Base-by-base conservation (phyloP, 371 early-diverging fungal genomes). In the Coemansia linderi region DNA sequence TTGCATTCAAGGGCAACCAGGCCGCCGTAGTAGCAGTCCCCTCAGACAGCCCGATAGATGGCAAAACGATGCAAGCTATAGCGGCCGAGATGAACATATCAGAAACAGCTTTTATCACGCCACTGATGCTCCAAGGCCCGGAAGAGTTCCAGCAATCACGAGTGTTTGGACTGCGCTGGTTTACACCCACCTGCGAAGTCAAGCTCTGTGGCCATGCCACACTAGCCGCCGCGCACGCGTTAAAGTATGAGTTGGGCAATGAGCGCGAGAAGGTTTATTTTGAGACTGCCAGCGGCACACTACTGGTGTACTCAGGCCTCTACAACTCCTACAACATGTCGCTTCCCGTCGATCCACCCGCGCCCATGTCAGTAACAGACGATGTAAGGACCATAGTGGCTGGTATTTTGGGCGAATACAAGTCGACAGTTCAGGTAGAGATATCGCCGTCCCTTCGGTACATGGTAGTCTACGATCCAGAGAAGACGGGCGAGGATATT, bases 201-300 rank as follows among this genome's bases (percentile, higher is more conserved):
- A 48, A 61, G 40, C 71, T 84, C n/a, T 82, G 84, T 39, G 84
- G 82, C 41, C 84, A 84, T 52, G 84, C 84, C 8, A 82, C 84
- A 6, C 69, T 84, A 17, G 84, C 84, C 0, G 60, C 81, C 0
- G 81, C 81, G 1, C 75, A 76, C 33, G 66, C 71, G 8, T 61
- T 82, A 19, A 61, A 69, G n/a, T 13, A 59, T 36, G 70, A 76
- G 56, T 59, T 70, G 10, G 33, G 39, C 36, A 72, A 68, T 24
- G 9, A 41, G 17, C 29, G 22, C 52, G 50, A 33, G 0, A 43
- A 27, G 17, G 57, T 81, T 38, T 29, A 17, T 17, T 81, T 81
- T 65, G 71, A 66, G 24, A 79, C 82, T n/a, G 71, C 77, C 3
- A 63, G 65, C 22, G 82, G 71, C 12, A 59, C 38, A 17, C 62